phyloP scores from a whole-genome alignment of 768 basidiomycete species.

The Lactarius sanguifluus region DNA sequence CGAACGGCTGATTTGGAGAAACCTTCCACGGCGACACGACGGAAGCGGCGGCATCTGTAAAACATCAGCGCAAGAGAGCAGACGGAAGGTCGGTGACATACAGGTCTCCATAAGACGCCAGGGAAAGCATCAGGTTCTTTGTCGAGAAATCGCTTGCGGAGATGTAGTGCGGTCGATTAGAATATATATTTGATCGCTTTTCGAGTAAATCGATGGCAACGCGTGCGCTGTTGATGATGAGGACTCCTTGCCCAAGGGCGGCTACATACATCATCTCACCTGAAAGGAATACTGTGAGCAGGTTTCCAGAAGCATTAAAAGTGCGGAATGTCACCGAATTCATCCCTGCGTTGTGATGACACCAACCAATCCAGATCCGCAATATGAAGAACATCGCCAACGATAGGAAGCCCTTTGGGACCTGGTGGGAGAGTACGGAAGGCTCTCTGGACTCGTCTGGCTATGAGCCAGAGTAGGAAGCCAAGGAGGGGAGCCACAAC shows the following conservation, averaged over 20 bases:
- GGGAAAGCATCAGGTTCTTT: slow-evolving; percentile 32
- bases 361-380: not conserved
- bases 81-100: not conserved
- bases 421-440: not conserved
- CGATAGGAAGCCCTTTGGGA: not conserved
- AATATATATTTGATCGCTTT: slow-evolving; percentile 5
- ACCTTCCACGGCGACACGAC: slow-evolving; percentile 31
- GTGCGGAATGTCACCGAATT: not conserved
- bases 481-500: not conserved
- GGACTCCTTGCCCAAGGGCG: slow-evolving; percentile 34
- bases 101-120: slow-evolving; percentile 32
- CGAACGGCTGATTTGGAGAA: slow-evolving; percentile 34
- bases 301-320: not conserved
- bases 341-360: not conserved
- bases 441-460: not conserved
- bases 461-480: not conserved
- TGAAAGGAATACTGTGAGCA: slow-evolving; percentile 9
- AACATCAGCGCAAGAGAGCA: not conserved
- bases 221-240: slow-evolving; percentile 35
- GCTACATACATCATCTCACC: slow-evolving; percentile 35
- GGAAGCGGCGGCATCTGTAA: slow-evolving; percentile 31
- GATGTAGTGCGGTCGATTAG: slow-evolving; percentile 19
- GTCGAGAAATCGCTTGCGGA: slow-evolving; percentile 35
- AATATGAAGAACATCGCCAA: not conserved
- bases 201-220: slow-evolving; percentile 34